Evolutionary conservation across 129 eudicot genomes (phyloP).

Genomic region (Arctium minus): DNA sequence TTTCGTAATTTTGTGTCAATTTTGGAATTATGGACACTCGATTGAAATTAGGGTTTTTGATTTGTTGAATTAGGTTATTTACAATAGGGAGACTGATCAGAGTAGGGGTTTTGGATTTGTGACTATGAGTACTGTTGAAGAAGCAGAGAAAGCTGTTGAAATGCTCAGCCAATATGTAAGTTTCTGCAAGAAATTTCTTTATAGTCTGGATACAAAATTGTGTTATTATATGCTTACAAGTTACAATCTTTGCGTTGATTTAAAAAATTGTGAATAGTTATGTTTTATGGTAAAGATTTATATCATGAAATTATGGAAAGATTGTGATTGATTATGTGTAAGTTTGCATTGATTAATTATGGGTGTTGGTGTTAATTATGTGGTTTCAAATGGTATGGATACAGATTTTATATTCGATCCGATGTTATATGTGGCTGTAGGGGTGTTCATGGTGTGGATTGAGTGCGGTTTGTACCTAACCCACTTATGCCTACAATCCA

Average conservation of each 20-base stretch:
- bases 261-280: not conserved
- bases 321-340: not conserved
- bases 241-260: not conserved
- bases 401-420: not conserved
- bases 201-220: not conserved
- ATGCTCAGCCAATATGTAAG: slow-evolving; percentile 63
- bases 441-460: too few species aligned
- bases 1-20: not conserved
- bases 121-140: slow-evolving; percentile 81
- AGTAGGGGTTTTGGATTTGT: slow-evolving; percentile 92
- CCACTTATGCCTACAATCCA: too few species aligned
- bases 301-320: not conserved
- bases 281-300: not conserved
- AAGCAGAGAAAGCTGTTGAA: slow-evolving; percentile 81
- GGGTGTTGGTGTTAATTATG: not conserved
- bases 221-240: not conserved
- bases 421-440: not conserved
- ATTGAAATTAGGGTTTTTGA: not conserved
- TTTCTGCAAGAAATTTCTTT: not conserved
- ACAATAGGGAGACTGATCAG: slow-evolving; percentile 70
- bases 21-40: not conserved
- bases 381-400: not conserved
- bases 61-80: slow-evolving; percentile 52
- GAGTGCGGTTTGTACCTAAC: too few species aligned
- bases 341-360: not conserved